Evolutionary conservation across 2,329 filamentous ascomycete genomes (phyloP), one percentile per base, ranked within the genome.

Genomic region (Diaporthe sp.): DNA sequence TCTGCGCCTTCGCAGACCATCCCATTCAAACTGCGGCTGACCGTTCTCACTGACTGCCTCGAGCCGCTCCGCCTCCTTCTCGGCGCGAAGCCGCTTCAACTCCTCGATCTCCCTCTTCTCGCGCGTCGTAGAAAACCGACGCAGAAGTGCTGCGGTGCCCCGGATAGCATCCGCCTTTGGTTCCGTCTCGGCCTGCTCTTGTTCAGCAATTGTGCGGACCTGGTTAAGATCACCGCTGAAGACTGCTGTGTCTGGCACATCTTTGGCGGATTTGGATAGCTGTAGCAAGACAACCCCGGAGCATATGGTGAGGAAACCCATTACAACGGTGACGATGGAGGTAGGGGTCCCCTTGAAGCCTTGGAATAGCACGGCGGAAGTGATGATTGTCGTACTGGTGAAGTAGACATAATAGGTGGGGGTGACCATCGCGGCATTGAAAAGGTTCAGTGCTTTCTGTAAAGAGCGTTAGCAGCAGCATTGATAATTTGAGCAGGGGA

Each of bases 371-470:
- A 99, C 92, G 4, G 96, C 94, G 0, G 96, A 98, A 8, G 96
- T 97, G 78, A 98, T 91, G 77, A 99, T 98, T 27, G 97, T 98
- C 7, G 95, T 94, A 78, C 93, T 97, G 51, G 97, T 99, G 82
- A 99, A 99, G 86, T 97, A 96, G 77, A 99, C 97, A 83, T 99
- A 99, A 85, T 99, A 99, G 3, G 97, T 99, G 0, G 97, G 97
- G 0, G 97, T 99, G 75, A 99, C 97, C 77, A 99, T 90, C 10
- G 97, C 96, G 50, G 97, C 97, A 80, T 99, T 98, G 88, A 96
- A 98, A 66, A 99, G 85, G 81, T 99, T 98, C 73, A 98, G 89
- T 8, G 97, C 97, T 98, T 99, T 99, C 96, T 98, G 84, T 74
- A 55, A 56, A 10, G 47, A 9, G 17, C 47, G 66, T 75, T 32